Evolutionary conservation across 2,329 filamentous ascomycete genomes (phyloP).

Genomic region (Fusarium coffeatum): DNA sequence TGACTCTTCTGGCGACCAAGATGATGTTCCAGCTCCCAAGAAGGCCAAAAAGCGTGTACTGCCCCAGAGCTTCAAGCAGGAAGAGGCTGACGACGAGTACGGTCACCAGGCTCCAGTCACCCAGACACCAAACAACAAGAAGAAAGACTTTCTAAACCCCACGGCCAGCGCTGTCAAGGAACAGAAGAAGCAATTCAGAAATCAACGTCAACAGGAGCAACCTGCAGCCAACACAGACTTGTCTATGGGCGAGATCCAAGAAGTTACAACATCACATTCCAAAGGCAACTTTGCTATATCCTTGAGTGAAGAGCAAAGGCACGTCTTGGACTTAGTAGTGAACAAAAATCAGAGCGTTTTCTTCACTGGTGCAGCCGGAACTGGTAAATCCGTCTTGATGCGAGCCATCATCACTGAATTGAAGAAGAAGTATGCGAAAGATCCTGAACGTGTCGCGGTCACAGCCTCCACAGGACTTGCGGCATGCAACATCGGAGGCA

Average conservation of each 20-base stretch:
- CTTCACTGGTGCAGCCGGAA: constrained; percentile 96
- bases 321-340: constrained; percentile 85
- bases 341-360: constrained; percentile 89
- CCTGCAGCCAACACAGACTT: constrained; percentile 52
- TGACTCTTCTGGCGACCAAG: constrained; percentile 51
- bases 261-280: constrained; percentile 50
- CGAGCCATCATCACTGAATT: constrained; percentile 87
- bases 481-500: constrained; percentile 95
- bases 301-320: constrained; percentile 86
- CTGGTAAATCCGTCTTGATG: constrained; percentile 96
- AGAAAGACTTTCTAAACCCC: constrained; percentile 44
- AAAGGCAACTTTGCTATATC: constrained; percentile 65
- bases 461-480: constrained; percentile 96
- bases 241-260: constrained; percentile 54
- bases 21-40: constrained; percentile 43
- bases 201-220: constrained; percentile 58
- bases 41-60: constrained; percentile 72
- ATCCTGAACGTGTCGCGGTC: constrained; percentile 88
- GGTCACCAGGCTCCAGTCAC: constrained; percentile 17
- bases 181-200: constrained; percentile 79
- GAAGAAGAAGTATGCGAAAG: constrained; percentile 78
- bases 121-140: constrained; percentile 45
- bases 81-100: constrained; percentile 52
- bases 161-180: constrained; percentile 61
- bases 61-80: constrained; percentile 60